A percentile compares a stretch with the other conserved stretches of the same genome.
phyloP scores from a whole-genome alignment of 139 green algal species.

The Chlorella sp. region DNA sequence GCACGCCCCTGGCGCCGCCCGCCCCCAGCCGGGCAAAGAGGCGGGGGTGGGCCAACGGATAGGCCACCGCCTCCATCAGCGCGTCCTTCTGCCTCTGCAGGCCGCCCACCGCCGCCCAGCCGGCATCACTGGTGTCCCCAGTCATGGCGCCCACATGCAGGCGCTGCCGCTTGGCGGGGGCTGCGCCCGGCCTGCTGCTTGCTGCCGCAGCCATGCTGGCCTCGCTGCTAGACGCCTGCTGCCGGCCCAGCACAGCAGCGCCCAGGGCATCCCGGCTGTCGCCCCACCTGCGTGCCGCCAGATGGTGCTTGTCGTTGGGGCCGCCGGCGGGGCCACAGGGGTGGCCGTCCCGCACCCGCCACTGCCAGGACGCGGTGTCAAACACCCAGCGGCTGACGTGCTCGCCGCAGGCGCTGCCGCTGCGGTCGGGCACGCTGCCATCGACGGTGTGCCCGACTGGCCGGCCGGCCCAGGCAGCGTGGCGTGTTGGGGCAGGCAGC shows the following conservation, averaged over 20 bases:
- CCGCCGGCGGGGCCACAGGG: not conserved
- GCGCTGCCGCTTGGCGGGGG: constrained; percentile 13
- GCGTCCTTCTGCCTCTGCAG: constrained; percentile 74
- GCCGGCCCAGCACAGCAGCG: not conserved
- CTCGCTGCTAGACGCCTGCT: not conserved
- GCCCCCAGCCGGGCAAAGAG: constrained; percentile 85
- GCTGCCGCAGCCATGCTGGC: not conserved
- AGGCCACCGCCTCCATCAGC: constrained; percentile 82
- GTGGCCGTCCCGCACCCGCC: not conserved
- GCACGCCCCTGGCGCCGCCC: constrained; percentile 74
- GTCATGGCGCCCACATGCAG: constrained; percentile 1
- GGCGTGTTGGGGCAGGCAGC: not conserved
- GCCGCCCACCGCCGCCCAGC: constrained; percentile 80
- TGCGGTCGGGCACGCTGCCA: not conserved
- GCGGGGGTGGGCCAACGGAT: constrained; percentile 84
- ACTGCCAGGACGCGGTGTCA: not conserved
- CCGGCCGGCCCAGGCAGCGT: not conserved
- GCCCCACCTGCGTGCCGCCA: constrained; percentile 45
- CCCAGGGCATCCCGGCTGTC: constrained; percentile 39
- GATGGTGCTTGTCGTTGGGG: constrained; percentile 25
- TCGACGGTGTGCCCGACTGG: not conserved
- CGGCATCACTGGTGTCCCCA: constrained; percentile 38
- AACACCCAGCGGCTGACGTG: constrained; percentile 26
- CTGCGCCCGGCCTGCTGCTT: not conserved
- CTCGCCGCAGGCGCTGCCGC: not conserved